Evolutionary conservation across 352 stramenopile genomes (phyloP).

Genomic region (Pythium oligandrum): DNA sequence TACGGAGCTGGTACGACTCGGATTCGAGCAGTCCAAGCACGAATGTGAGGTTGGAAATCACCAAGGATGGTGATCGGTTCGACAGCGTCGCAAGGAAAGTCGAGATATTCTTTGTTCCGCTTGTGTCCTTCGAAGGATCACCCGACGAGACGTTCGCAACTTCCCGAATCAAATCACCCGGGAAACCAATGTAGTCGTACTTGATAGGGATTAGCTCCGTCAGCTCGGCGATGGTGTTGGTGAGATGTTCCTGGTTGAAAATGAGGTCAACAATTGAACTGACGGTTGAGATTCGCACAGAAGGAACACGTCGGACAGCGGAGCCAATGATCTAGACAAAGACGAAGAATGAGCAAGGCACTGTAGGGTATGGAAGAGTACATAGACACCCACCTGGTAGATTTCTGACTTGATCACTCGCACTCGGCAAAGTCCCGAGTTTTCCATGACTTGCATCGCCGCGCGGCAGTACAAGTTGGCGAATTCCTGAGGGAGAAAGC

Average conservation of each 20-base stretch:
- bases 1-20: conserved; percentile 73
- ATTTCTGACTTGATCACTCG: conserved; percentile 61
- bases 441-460: conserved; percentile 63
- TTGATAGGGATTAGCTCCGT: conserved; percentile 54
- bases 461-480: conserved; percentile 68
- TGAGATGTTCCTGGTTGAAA: conserved; percentile 68
- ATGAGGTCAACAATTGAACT: conserved; percentile 70
- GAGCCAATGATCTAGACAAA: conserved; percentile 46
- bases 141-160: conserved; percentile 70
- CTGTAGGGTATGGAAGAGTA: no score
- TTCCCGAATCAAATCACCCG: conserved; percentile 67
- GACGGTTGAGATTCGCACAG: conserved; percentile 66
- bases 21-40: conserved; percentile 69
- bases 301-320: conserved; percentile 50
- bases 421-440: conserved; percentile 50
- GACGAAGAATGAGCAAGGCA: not conserved
- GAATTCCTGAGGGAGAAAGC: conserved; percentile 40
- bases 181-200: conserved; percentile 59
- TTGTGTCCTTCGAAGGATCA: conserved; percentile 63
- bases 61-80: conserved; percentile 53
- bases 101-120: conserved; percentile 70
- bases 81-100: conserved; percentile 66
- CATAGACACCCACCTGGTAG: conserved; percentile 40
- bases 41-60: conserved; percentile 75
- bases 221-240: conserved; percentile 51